These are phyloP conservation scores for Kurtzmaniella fragi DNA, from an alignment of 805 yeast species.

Conservation along the genomic window DNA sequence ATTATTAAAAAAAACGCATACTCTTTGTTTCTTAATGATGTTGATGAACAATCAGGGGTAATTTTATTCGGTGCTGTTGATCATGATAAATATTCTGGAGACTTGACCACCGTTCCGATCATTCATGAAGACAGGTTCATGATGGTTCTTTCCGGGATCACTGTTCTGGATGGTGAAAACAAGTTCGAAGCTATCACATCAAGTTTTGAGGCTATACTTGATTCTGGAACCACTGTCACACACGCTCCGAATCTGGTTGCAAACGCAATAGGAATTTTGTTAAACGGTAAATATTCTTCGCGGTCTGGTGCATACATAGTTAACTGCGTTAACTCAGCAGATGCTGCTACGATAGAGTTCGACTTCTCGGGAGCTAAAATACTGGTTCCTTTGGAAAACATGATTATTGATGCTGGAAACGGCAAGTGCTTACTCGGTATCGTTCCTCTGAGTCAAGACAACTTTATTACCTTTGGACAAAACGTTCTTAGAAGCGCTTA, in stretches of 20 bases:
- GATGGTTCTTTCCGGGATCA: slow-evolving; percentile 41
- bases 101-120: slow-evolving; percentile 28
- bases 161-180: slow-evolving; percentile 10
- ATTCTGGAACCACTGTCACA: slow-evolving; percentile 32
- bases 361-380: not conserved
- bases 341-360: not conserved
- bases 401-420: slow-evolving; percentile 1
- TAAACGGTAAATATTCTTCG: slow-evolving; percentile 39
- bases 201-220: slow-evolving; percentile 23
- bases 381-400: not conserved
- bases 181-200: slow-evolving; percentile 11
- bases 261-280: slow-evolving; percentile 26
- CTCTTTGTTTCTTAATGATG: slow-evolving; percentile 31
- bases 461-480: slow-evolving; percentile 53
- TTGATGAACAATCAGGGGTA: slow-evolving; percentile 21
- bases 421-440: slow-evolving; percentile 24
- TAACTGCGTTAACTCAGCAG: slow-evolving; percentile 32
- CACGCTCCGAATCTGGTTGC: slow-evolving; percentile 40
- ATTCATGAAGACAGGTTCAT: slow-evolving; percentile 46
- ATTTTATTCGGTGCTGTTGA: slow-evolving; percentile 42
- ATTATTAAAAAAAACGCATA: slow-evolving; percentile 27
- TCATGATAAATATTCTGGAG: slow-evolving; percentile 34
- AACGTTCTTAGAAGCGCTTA: slow-evolving; percentile 59
- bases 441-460: slow-evolving; percentile 3
- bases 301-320: slow-evolving; percentile 42